phyloP scores from a whole-genome alignment of 768 basidiomycete species.

The Cyclocybe cylindracea region DNA sequence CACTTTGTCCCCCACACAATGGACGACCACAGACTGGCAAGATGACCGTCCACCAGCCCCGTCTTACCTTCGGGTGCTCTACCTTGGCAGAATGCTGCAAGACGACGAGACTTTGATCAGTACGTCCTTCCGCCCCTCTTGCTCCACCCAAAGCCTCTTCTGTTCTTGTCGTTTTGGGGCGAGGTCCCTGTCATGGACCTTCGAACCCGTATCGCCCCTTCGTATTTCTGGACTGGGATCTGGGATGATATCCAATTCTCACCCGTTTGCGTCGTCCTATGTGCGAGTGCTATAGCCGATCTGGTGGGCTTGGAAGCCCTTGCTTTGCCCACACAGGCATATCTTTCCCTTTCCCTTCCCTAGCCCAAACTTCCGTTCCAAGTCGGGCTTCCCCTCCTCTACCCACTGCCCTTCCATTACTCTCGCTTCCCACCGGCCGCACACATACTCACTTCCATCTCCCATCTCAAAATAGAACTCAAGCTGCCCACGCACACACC shows the following conservation, averaged over 20 bases:
- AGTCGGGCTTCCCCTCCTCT: slow-evolving; percentile 3
- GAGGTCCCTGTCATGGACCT: background rate
- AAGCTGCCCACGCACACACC: slow-evolving; percentile 41
- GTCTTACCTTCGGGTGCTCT: slow-evolving; percentile 72
- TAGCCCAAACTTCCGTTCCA: too few species aligned
- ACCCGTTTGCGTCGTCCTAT: too few species aligned
- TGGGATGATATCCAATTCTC: too few species aligned
- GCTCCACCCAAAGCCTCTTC: background rate
- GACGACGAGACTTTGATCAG: slow-evolving; percentile 77
- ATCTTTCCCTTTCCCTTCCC: too few species aligned
- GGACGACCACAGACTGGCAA: slow-evolving; percentile 60
- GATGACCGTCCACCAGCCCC: slow-evolving; percentile 79
- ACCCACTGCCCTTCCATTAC: background rate
- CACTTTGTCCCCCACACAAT: background rate
- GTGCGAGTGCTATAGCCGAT: too few species aligned
- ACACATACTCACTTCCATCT: slow-evolving; percentile 6
- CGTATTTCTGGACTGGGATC: too few species aligned
- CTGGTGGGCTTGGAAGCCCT: too few species aligned
- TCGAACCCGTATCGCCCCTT: slow-evolving; percentile 3
- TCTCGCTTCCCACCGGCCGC: slow-evolving; percentile 6
- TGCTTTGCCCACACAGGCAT: too few species aligned
- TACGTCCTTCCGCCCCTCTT: slow-evolving; percentile 31
- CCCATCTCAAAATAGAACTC: slow-evolving; percentile 30
- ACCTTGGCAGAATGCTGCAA: slow-evolving; percentile 80
- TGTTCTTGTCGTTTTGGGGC: background rate